Conservation (phyloP, 2,329 filamentous ascomycete species). For the Atkinsonella texensis region DNA sequence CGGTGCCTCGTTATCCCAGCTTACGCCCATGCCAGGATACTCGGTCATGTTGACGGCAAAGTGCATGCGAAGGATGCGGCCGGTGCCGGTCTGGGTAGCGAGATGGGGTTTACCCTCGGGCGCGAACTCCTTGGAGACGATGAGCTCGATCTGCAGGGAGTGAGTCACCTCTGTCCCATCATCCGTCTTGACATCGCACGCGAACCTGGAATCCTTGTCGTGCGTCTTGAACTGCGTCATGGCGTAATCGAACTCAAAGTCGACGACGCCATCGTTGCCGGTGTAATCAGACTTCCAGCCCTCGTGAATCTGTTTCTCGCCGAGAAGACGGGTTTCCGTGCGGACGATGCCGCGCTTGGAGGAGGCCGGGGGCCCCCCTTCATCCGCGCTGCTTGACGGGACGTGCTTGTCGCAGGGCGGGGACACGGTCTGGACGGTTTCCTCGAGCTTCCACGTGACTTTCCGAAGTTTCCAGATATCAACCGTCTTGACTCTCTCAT, state of each 20-base stretch:
- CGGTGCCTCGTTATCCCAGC: constrained; percentile 93
- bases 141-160: constrained; percentile 80
- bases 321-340: constrained; percentile 64
- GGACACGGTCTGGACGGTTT: constrained; percentile 68
- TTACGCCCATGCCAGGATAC: constrained; percentile 74
- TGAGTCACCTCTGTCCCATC: constrained; percentile 73
- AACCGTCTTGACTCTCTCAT: constrained; percentile 57
- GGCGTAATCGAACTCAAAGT: constrained; percentile 36
- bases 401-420: constrained; percentile 70
- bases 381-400: constrained; percentile 22
- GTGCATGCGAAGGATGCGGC: constrained; percentile 83
- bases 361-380: constrained; percentile 9
- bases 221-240: constrained; percentile 34
- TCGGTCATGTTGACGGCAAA: constrained; percentile 77
- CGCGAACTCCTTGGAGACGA: constrained; percentile 82
- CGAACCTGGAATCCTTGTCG: constrained; percentile 45
- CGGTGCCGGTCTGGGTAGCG: constrained; percentile 77
- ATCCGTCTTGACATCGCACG: constrained; percentile 65
- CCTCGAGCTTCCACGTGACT: constrained; percentile 86
- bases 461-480: constrained; percentile 81
- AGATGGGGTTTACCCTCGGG: constrained; percentile 56
- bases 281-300: constrained; percentile 75
- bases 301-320: constrained; percentile 66
- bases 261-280: constrained; percentile 46
- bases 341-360: constrained; percentile 57